phyloP scores from a whole-genome alignment of 805 yeast species.

The Saccharomyces eubayanus region DNA sequence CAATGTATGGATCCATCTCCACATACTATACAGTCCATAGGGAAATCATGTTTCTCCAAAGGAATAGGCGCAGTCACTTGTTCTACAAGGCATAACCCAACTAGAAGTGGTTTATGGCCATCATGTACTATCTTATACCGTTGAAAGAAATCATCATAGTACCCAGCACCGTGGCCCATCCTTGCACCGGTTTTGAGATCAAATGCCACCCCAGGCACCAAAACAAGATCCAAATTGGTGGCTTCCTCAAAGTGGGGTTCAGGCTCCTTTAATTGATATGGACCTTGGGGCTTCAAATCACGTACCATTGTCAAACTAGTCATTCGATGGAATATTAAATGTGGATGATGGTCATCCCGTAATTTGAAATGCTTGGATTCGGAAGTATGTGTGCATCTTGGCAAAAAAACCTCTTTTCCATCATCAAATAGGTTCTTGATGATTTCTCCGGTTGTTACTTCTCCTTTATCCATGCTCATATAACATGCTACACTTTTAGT shows the following conservation, averaged over 20 bases:
- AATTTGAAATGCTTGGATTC: slow-evolving; percentile 25
- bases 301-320: slow-evolving; percentile 35
- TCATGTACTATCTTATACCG: slow-evolving; percentile 32
- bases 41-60: slow-evolving; percentile 25
- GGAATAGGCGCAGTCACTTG: slow-evolving; percentile 22
- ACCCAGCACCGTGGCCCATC: slow-evolving; percentile 91
- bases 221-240: slow-evolving; percentile 49
- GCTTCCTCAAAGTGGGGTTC: slow-evolving; percentile 10
- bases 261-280: slow-evolving; percentile 64
- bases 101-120: slow-evolving; percentile 19
- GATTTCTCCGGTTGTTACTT: slow-evolving; percentile 52
- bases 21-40: slow-evolving; percentile 25
- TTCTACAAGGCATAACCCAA: slow-evolving; percentile 26
- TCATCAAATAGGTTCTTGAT: slow-evolving; percentile 43
- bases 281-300: slow-evolving; percentile 55
- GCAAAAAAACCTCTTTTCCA: slow-evolving; percentile 49
- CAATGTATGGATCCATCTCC: slow-evolving; percentile 24
- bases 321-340: slow-evolving; percentile 52
- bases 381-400: slow-evolving; percentile 39
- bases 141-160: slow-evolving; percentile 68
- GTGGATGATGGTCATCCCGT: slow-evolving; percentile 29
- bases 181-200: slow-evolving; percentile 36
- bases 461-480: slow-evolving; percentile 69
- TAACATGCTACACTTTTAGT: slow-evolving; percentile 47
- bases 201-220: slow-evolving; percentile 85